Conservation (phyloP, 2,329 filamentous ascomycete species). For the Xylaria arbuscula region DNA sequence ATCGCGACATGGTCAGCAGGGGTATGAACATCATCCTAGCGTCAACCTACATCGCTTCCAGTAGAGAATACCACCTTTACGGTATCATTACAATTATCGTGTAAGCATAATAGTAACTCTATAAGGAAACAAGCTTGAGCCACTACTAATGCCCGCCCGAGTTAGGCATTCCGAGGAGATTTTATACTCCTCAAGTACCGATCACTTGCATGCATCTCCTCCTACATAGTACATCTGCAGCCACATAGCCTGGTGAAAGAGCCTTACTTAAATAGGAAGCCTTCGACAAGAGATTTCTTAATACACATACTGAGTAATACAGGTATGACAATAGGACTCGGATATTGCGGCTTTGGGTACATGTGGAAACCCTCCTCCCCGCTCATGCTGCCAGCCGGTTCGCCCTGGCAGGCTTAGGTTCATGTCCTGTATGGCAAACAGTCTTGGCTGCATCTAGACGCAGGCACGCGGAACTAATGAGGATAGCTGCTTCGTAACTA, state of each 20-base stretch:
- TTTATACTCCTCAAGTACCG: slow-evolving; percentile 12
- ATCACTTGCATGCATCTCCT: slow-evolving; percentile 6
- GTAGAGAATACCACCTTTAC: slow-evolving; percentile 27
- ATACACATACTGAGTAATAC: neutral
- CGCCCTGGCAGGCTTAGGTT: neutral
- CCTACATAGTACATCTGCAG: slow-evolving; percentile 11
- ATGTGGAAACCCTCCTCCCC: slow-evolving; percentile 6
- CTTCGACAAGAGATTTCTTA: neutral
- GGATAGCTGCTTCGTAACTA: slow-evolving; percentile 23
- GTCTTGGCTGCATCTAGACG: slow-evolving; percentile 9
- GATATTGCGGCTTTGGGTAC: neutral
- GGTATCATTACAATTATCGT: slow-evolving; percentile 24
- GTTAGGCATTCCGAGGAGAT: neutral
- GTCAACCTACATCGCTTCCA: slow-evolving; percentile 18
- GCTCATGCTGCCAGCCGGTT: slow-evolving; percentile 3
- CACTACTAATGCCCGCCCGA: neutral
- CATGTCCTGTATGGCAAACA: neutral
- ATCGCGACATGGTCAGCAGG: slow-evolving; percentile 20
- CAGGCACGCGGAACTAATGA: slow-evolving; percentile 5
- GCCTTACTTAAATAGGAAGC: slow-evolving; percentile 11
- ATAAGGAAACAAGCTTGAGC: slow-evolving; percentile 1
- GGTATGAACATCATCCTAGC: slow-evolving; percentile 8
- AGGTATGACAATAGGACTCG: slow-evolving; percentile 1
- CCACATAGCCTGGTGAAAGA: slow-evolving; percentile 7
- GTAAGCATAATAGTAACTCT: slow-evolving; percentile 21